Percentiles rank a stretch among this genome's conserved stretches.
These are phyloP conservation scores for Psilocybe cubensis DNA, from an alignment of 768 basidiomycete species.

Conservation along the genomic window DNA sequence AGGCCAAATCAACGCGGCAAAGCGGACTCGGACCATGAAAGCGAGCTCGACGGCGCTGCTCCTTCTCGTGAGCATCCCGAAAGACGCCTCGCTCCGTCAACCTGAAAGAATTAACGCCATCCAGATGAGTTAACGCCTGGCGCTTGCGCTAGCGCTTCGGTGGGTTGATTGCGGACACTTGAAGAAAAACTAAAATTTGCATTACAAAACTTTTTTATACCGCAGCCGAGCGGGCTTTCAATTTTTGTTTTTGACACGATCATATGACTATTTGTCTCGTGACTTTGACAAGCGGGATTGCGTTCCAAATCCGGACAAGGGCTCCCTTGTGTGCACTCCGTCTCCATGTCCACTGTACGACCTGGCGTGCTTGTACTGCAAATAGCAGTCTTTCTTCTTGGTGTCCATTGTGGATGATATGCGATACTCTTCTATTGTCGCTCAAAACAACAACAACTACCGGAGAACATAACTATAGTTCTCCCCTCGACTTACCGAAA, in stretches of 20 bases:
- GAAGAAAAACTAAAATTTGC: conserved; percentile 30
- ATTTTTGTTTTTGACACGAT: conserved; percentile 5
- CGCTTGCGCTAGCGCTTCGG: conserved; percentile 61
- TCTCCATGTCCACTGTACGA: background rate
- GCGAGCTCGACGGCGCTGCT: conserved; percentile 40
- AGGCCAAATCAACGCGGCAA: conserved; percentile 58
- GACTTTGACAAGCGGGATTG: background rate
- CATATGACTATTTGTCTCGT: conserved; percentile 2
- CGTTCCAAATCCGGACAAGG: conserved; percentile 22
- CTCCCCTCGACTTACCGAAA: background rate
- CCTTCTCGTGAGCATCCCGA: conserved; percentile 45
- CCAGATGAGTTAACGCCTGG: conserved; percentile 55
- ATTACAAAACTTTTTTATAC: conserved; percentile 27
- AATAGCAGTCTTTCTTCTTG: conserved; percentile 13
- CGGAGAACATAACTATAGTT: background rate
- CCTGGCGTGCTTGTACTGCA: conserved; percentile 8
- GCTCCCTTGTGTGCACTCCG: background rate
- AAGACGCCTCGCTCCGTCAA: conserved; percentile 77
- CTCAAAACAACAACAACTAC: background rate
- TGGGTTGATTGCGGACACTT: conserved; percentile 73
- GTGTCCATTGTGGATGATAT: conserved; percentile 1
- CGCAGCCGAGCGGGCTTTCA: conserved; percentile 33
- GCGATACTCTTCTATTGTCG: background rate
- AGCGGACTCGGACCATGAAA: conserved; percentile 47
- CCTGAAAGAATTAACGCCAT: conserved; percentile 68